Evolutionary conservation across 306 rosid genomes (phyloP), one percentile per base, ranked within the genome.

Genomic region (Begonia loranthoides): DNA sequence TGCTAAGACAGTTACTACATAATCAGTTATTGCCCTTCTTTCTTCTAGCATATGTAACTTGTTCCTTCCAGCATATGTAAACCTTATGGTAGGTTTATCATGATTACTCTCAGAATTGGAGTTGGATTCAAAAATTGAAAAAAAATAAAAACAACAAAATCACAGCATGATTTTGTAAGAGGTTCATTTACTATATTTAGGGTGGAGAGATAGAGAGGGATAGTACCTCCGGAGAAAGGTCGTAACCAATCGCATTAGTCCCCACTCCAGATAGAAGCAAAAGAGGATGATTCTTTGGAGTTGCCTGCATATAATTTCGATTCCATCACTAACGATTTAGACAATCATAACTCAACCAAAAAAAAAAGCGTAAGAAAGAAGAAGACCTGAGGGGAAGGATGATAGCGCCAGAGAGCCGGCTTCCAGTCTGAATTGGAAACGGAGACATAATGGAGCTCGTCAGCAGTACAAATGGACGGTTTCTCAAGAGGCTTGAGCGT

Each of bases 371-470:
- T n/a, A n/a, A n/a, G n/a, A n/a, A 4, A 49, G 24, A 51, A 40
- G 15, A 3, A 50, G 4, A 81, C 99, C 82, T 71, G 68, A 28
- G 93, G 88, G 50, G 72, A 72, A 48, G 99, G 96, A 28, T 51
- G 76, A 59, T 92, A 92, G 19, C 99, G 99, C 99, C 99, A 92
- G 69, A 92, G 87, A 2, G 99, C 94, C 56, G 86, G 88, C 41
- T 67, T 71, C 99, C 99, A 92, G 64, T 82, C 87, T 65, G 84
- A 92, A 65, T 66, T 70, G 10, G 77, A 49, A n/a, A 83, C 76
- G 51, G 99, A 71, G 15, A 86, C 96, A 64, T 83, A 86, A 60
- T 92, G 99, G 6, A 92, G 88, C 71, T 92, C 99, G 51, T 92
- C 99, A 34, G 99, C 99, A 14, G 95, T 86, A 67, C 99, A 92